These are phyloP conservation scores for Aspergillus panamensis DNA, from an alignment of 495 filamentous ascomycete species.

Conservation along the genomic window DNA sequence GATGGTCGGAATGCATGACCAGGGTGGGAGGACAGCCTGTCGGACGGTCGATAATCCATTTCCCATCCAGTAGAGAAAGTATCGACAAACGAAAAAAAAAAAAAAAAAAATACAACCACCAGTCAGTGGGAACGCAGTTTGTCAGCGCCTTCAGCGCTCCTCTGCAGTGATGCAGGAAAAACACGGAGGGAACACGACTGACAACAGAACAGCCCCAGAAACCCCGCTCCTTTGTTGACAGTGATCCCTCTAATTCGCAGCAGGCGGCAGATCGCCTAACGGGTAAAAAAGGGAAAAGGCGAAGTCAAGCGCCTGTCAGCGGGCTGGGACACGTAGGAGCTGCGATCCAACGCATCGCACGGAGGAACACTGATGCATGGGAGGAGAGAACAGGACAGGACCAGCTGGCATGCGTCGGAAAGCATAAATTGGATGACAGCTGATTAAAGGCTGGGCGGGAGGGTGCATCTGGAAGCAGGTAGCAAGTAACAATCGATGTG, in stretches of 20 bases:
- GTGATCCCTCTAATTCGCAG: constrained; percentile 2
- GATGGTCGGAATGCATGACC: constrained; percentile 30
- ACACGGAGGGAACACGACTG: constrained; percentile 12
- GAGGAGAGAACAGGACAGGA: constrained; percentile 1
- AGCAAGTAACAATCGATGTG: background rate
- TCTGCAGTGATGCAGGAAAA: constrained; percentile 16
- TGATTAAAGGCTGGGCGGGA: constrained; percentile 11
- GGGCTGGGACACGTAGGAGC: constrained; percentile 13
- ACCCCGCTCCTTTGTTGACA: constrained; percentile 5
- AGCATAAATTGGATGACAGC: constrained; percentile 16
- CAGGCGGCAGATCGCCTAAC: constrained; percentile 7
- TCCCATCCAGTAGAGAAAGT: background rate
- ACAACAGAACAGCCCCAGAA: constrained; percentile 1
- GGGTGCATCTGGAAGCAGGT: constrained; percentile 1
- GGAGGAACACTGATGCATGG: constrained; percentile 15
- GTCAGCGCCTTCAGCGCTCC: constrained; percentile 2
- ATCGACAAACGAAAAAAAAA: constrained; percentile 1
- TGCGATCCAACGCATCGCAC: constrained; percentile 13
- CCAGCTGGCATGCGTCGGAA: constrained; percentile 13
- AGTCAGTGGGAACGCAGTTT: constrained; percentile 6
- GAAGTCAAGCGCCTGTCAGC: constrained; percentile 9
- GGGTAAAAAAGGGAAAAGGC: background rate
- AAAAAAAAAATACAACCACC: background rate
- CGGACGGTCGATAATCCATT: constrained; percentile 34
- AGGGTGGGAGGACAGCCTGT: constrained; percentile 27